A percentile compares a stretch with the other conserved stretches of the same genome.
Conservation (phyloP, 2,329 filamentous ascomycete species). For the Colletotrichum orchidophilum region DNA sequence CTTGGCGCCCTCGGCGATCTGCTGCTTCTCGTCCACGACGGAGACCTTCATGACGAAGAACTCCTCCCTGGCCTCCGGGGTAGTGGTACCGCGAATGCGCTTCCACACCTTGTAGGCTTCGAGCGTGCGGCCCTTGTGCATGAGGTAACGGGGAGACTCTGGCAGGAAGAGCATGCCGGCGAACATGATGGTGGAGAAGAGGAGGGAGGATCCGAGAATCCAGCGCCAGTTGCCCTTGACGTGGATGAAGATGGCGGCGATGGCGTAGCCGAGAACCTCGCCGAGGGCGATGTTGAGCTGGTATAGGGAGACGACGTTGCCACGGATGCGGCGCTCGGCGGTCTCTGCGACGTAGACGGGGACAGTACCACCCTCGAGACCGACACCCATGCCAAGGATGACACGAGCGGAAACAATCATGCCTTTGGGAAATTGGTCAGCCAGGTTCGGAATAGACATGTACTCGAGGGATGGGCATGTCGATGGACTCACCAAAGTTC, state of each 20-base stretch:
- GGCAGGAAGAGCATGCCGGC: conserved; percentile 77
- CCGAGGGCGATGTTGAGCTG: conserved; percentile 81
- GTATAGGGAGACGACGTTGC: conserved; percentile 78
- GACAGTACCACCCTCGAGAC: conserved; percentile 78
- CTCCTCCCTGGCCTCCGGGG: conserved; percentile 69
- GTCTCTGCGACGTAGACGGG: conserved; percentile 80
- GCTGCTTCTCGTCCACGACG: conserved; percentile 65
- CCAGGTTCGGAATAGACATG: conserved; percentile 28
- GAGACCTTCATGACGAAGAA: conserved; percentile 78
- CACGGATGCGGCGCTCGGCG: conserved; percentile 72
- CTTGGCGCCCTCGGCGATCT: conserved; percentile 58
- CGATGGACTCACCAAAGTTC: conserved; percentile 60
- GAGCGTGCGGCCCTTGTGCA: conserved; percentile 66
- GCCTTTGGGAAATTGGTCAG: conserved; percentile 35
- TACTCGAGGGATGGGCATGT: background rate
- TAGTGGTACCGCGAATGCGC: conserved; percentile 70
- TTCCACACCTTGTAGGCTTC: conserved; percentile 72
- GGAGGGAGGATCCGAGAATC: conserved; percentile 76
- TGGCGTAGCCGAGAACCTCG: conserved; percentile 77
- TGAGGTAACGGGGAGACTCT: conserved; percentile 73
- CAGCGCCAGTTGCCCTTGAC: conserved; percentile 77
- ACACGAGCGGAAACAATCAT: conserved; percentile 77
- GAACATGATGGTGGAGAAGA: conserved; percentile 62
- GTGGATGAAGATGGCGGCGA: conserved; percentile 77
- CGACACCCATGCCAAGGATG: conserved; percentile 75